Evolutionary conservation across 441 rosid genomes (phyloP), one percentile per base, ranked within the genome.

Genomic region (Aleurites moluccanus): DNA sequence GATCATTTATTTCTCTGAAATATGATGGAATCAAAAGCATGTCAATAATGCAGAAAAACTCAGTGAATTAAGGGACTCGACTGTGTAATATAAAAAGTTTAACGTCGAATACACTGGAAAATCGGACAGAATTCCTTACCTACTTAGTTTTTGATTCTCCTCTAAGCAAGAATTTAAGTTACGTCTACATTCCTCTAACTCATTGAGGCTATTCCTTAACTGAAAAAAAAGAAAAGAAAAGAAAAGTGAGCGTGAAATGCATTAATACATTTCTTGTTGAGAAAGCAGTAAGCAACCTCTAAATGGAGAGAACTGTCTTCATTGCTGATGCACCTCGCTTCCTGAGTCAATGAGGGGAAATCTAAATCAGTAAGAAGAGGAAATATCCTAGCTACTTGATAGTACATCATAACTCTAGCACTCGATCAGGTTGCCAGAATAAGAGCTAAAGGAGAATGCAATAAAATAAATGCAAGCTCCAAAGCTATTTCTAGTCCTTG

Each of bases 101-200:
- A 70, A 52, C 47, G 60, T 11, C 1, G 3, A n/a, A 56, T 56
- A 9, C 6, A 38, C 9, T 6, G 13, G 2, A 56, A 21, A 56
- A 21, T n/a, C 0, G 60, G 11, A 15, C 18, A 8, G 44, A 33
- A 35, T 62, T 62, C 10, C 66, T 47, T 65, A 94, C 98, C 96
- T 86, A 28, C 80, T 82, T 73, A 96, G 90, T 80, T 88, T 90
- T 74, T 87, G 86, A 82, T 96, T 96, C 74, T 96, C 96, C 78
- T 91, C 92, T 50, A 94, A 76, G 86, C 95, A 94, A 83, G 90
- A 84, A 73, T 79, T 87, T 49, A 92, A 88, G 65, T 85, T 89
- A 73, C 15, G 42, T 79, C 87, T 89, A 87, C 98, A 91, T 75
- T 87, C 88, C 78, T 93, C 97, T 72, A 92, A 84, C 81, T 96